Conservation (phyloP, 805 yeast species). For the Nematodospora valgi region DNA sequence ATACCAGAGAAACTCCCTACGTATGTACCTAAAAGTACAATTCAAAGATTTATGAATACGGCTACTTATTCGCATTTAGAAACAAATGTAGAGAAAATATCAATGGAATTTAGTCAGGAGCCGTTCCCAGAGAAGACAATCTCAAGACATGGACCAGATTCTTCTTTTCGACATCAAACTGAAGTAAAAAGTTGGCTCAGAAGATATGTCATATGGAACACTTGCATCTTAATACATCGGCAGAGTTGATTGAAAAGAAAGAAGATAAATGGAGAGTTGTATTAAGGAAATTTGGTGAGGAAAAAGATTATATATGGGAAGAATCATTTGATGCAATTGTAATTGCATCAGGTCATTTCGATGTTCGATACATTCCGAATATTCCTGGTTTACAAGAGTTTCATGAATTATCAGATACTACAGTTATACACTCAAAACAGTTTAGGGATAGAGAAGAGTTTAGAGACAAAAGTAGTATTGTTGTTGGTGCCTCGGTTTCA, state of each 20-base stretch:
- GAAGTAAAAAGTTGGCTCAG: constrained; percentile 17
- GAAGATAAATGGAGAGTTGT: constrained; percentile 18
- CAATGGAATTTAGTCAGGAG: constrained; percentile 22
- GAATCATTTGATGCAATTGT: constrained; percentile 39
- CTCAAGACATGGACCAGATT: constrained; percentile 15
- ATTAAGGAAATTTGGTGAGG: constrained; percentile 16
- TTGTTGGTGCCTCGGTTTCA: constrained; percentile 55
- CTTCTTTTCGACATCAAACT: constrained; percentile 18
- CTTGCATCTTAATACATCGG: constrained; percentile 20
- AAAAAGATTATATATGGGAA: constrained; percentile 25
- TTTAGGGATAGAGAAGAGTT: constrained; percentile 31
- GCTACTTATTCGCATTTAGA: constrained; percentile 20
- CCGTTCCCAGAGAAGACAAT: constrained; percentile 16
- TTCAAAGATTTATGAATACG: constrained; percentile 18
- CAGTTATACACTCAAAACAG: constrained; percentile 44
- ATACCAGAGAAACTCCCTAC: constrained; percentile 15
- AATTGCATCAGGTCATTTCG: constrained; percentile 48
- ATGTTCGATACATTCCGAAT: constrained; percentile 43
- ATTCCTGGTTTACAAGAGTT: constrained; percentile 40
- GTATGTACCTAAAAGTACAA: constrained; percentile 14
- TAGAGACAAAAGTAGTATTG: constrained; percentile 32
- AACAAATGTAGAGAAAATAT: constrained; percentile 19
- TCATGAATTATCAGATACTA: constrained; percentile 16
- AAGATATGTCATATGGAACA: constrained; percentile 13
- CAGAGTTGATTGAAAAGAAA: constrained; percentile 24